phyloP scores from a whole-genome alignment of 2,329 filamentous ascomycete species.

The Alternaria tenuissima region DNA sequence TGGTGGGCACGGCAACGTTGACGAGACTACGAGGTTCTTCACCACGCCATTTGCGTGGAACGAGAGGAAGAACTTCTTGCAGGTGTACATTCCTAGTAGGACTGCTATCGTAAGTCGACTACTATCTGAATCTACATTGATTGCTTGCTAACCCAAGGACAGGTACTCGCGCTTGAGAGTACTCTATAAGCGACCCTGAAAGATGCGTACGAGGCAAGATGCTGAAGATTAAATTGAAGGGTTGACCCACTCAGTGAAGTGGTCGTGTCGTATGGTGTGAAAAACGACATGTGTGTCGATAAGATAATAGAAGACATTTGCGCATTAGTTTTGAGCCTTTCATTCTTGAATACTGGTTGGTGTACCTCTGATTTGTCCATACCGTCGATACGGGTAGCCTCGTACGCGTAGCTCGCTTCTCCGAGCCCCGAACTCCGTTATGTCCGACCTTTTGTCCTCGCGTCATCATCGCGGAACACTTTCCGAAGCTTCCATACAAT shows the following conservation, averaged over 20 bases:
- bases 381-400: neutral
- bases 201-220: neutral
- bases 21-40: constrained; percentile 85
- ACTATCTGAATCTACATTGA: neutral
- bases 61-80: constrained; percentile 84
- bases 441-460: constrained; percentile 5
- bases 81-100: constrained; percentile 86
- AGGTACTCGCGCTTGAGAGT: constrained; percentile 38
- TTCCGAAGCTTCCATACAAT: constrained; percentile 10
- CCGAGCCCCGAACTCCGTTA: neutral
- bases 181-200: constrained; percentile 29
- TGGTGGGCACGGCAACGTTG: constrained; percentile 81
- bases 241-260: neutral
- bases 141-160: neutral
- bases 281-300: neutral
- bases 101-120: constrained; percentile 74
- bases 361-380: neutral
- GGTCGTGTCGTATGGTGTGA: neutral
- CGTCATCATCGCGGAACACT: constrained; percentile 13
- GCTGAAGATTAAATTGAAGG: neutral
- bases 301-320: neutral
- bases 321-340: neutral
- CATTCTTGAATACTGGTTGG: neutral
- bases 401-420: neutral
- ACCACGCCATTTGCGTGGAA: constrained; percentile 94